Evolutionary conservation across 108 stramenopile species (phyloP).

Genomic region (Asterionellopsis glacialis): DNA sequence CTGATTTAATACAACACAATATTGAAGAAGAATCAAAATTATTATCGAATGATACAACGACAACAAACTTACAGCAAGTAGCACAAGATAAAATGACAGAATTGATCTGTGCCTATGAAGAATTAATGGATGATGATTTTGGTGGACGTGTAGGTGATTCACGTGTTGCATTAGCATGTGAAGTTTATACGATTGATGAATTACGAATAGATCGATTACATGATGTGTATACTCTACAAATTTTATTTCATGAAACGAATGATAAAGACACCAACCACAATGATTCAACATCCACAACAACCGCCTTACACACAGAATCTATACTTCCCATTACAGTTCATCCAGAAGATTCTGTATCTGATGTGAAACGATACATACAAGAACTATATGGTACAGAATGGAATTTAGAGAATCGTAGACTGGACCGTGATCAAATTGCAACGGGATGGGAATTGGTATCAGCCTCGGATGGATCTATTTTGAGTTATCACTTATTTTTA

Average conservation of each 20-base stretch:
- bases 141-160: conserved; percentile 11
- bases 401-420: too few species aligned
- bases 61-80: background rate
- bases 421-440: background rate
- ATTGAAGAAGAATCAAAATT: too few species aligned
- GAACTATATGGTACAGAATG: too few species aligned
- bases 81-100: conserved; percentile 17
- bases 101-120: conserved; percentile 23
- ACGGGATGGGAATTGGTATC: conserved; percentile 20
- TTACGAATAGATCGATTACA: conserved; percentile 11
- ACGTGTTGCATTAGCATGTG: conserved; percentile 27
- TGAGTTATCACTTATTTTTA: conserved; percentile 33
- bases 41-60: too few species aligned
- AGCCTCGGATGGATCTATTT: background rate
- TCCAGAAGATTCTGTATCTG: conserved; percentile 28
- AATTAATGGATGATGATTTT: conserved; percentile 13
- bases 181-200: conserved; percentile 27
- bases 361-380: conserved; percentile 26
- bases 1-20: conserved; percentile 7
- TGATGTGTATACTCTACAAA: conserved; percentile 19
- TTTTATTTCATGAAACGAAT: conserved; percentile 2
- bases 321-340: conserved; percentile 11
- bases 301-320: background rate
- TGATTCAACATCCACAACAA: too few species aligned
- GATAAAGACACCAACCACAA: too few species aligned